A percentile compares a stretch with the other conserved stretches of the same genome.
phyloP scores from a whole-genome alignment of 169 alveolate genomes.

The Plasmodium inui region DNA sequence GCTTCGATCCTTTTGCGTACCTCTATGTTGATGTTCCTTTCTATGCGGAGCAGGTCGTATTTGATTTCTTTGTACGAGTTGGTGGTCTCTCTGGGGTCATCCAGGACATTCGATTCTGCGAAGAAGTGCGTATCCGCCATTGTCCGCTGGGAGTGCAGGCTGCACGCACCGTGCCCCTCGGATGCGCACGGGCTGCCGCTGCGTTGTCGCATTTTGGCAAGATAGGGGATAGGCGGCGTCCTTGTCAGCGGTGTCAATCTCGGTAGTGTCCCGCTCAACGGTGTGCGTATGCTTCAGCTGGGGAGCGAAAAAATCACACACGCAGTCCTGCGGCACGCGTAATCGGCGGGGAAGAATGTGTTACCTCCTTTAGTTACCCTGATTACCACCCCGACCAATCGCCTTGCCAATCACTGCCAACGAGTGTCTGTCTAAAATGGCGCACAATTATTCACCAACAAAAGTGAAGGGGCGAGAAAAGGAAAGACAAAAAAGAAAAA shows the following conservation, averaged over 20 bases:
- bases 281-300: neutral
- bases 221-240: no score
- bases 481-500: neutral
- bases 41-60: slow-evolving; percentile 57
- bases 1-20: slow-evolving; percentile 67
- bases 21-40: slow-evolving; percentile 61
- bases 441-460: neutral
- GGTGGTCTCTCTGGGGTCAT: slow-evolving; percentile 4
- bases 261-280: neutral
- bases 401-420: neutral
- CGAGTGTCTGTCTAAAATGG: neutral
- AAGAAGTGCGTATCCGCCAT: slow-evolving; percentile 18
- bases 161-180: neutral
- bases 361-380: neutral
- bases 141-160: neutral
- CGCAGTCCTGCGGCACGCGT: neutral
- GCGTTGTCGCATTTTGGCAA: slow-evolving; percentile 1
- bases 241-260: neutral
- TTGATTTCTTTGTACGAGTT: slow-evolving; percentile 54
- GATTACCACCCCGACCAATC: neutral
- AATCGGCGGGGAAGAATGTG: no score
- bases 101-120: slow-evolving; percentile 16
- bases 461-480: neutral
- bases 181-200: slow-evolving; percentile 25
- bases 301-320: neutral